Conservation (phyloP, 2,329 filamentous ascomycete species). For the Elsinoe perseae region DNA sequence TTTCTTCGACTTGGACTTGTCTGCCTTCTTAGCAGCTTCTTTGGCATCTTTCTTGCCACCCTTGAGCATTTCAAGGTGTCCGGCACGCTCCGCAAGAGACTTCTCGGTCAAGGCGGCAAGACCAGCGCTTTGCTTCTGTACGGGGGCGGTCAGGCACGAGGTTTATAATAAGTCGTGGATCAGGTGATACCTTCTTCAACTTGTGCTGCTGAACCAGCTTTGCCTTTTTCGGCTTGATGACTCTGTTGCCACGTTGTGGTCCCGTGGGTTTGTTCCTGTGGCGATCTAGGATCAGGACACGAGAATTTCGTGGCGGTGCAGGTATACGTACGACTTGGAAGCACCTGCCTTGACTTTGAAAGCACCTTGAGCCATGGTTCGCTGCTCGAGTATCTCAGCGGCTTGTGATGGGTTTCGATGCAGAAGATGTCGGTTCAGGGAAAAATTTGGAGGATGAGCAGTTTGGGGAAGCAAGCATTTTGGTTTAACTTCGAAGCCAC, state of each 20-base stretch:
- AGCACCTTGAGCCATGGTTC: conserved; percentile 19
- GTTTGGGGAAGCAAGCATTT: neutral
- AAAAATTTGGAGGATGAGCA: neutral
- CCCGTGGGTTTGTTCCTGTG: conserved; percentile 18
- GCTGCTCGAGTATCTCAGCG: neutral
- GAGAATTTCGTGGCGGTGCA: neutral
- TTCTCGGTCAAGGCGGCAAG: conserved; percentile 60
- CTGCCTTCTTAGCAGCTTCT: conserved; percentile 15
- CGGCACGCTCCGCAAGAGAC: conserved; percentile 57
- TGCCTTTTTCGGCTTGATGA: conserved; percentile 60
- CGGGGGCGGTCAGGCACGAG: neutral
- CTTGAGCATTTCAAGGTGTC: conserved; percentile 60
- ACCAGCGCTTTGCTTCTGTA: conserved; percentile 56
- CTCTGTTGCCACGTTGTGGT: conserved; percentile 44
- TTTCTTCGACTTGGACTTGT: conserved; percentile 11
- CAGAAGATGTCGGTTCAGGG: neutral
- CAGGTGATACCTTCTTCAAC: conserved; percentile 48
- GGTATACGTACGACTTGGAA: conserved; percentile 17
- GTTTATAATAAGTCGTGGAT: neutral
- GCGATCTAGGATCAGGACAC: neutral
- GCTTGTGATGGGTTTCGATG: neutral
- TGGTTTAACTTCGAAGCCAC: neutral
- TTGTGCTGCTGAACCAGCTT: conserved; percentile 53
- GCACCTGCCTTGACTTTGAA: conserved; percentile 17
- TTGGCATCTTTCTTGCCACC: conserved; percentile 56